Base-by-base conservation (phyloP, 2,329 filamentous ascomycete genomes). In the Fonsecaea monophora region DNA sequence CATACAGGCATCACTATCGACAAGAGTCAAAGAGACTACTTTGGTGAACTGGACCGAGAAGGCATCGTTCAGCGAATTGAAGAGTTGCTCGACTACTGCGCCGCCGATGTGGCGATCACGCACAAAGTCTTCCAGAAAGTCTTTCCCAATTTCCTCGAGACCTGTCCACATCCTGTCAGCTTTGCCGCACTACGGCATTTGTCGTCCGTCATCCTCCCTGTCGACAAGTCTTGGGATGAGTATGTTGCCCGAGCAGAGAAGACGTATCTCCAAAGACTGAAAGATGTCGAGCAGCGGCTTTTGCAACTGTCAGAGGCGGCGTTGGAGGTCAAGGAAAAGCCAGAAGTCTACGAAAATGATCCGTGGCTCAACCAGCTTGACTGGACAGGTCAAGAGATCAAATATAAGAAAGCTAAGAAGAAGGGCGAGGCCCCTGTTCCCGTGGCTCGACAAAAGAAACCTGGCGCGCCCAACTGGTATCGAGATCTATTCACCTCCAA, bases 401-500 rank as follows among this genome's bases (percentile, higher is more conserved):
- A 87, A 76, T 95, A 94, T 91, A 89, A 88, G 25, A 98, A 97
- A 77, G 91, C 90, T 3, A 97, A 95, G 81, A 94, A 91, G 79
- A 97, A 97, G 77, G 83, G 82, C 9, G 92, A 96, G 64, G 89
- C 90, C 10, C 90, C 91, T 1, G 84, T 92, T 53, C 92, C 90
- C 35, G 90, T 89, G 7, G 89, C 89, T 10, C 85, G 91, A 54
- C 95, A 99, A 77, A 99, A 98, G 83, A 92, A 90, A 80, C 94
- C 94, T 0, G 95, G 95, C 13, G 95, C 92, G 90, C 95, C 95
- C 0, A 86, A 91, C 71, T 99, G 95, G 95, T 99, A 97, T 80
- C 97, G 95, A 75, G 92, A 93, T 76, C 82, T 99, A 1, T 97
- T 96, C 73, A 92, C 88, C 64, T 89, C 81, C 30, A 86, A 88